A percentile compares a stretch with the other conserved stretches of the same genome.
These are phyloP conservation scores for Kwoniella newhampshirensis DNA, from an alignment of 768 basidiomycete species.

Conservation along the genomic window DNA sequence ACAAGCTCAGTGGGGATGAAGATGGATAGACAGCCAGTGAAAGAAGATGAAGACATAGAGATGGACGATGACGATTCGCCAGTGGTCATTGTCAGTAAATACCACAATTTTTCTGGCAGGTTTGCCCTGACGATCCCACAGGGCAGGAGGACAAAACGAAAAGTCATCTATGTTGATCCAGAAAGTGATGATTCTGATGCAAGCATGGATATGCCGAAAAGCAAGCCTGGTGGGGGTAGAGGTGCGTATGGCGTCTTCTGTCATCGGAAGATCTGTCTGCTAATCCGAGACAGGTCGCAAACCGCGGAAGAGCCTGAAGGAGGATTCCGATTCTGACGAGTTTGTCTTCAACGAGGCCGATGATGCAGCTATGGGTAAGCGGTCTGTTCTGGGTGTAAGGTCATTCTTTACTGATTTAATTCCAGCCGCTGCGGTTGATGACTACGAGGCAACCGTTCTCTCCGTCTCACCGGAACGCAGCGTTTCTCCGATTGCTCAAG, in stretches of 20 bases:
- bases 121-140: slow-evolving; percentile 12
- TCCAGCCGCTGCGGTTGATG: slow-evolving; percentile 40
- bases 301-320: slow-evolving; percentile 45
- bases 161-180: slow-evolving; percentile 46
- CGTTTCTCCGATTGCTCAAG: slow-evolving; percentile 14
- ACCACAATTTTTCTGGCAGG: neutral
- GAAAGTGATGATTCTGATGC: slow-evolving; percentile 28
- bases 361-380: slow-evolving; percentile 46
- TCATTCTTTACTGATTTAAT: neutral
- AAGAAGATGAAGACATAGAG: slow-evolving; percentile 20
- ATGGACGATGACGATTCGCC: slow-evolving; percentile 39
- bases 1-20: slow-evolving; percentile 11
- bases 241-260: too few species aligned
- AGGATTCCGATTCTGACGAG: slow-evolving; percentile 48
- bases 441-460: slow-evolving; percentile 30
- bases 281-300: slow-evolving; percentile 18
- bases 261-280: too few species aligned
- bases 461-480: slow-evolving; percentile 15
- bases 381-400: slow-evolving; percentile 3
- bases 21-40: slow-evolving; percentile 1
- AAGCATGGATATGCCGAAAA: slow-evolving; percentile 10
- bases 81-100: slow-evolving; percentile 29
- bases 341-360: slow-evolving; percentile 44
- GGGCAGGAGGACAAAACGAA: slow-evolving; percentile 36
- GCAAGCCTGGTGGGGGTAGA: neutral